phyloP scores from a whole-genome alignment of 2,329 filamentous ascomycete species.

The Parastagonospora avenae region DNA sequence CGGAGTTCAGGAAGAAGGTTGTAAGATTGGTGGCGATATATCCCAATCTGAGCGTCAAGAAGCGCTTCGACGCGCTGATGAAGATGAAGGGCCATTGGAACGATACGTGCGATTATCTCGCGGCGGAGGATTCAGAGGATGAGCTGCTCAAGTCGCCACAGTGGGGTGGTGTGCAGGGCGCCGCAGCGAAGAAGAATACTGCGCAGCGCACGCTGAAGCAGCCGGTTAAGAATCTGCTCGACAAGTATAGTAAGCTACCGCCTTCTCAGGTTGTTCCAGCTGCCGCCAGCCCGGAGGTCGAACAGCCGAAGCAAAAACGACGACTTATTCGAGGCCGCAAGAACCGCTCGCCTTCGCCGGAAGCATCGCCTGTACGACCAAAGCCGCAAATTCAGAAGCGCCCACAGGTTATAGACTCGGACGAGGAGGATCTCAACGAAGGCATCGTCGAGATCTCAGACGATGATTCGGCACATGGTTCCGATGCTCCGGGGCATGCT shows the following conservation, averaged over 20 bases:
- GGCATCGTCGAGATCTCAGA: constrained; percentile 44
- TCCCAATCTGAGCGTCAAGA: constrained; percentile 52
- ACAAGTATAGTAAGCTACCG: constrained; percentile 55
- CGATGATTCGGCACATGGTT: constrained; percentile 50
- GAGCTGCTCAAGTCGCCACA: constrained; percentile 36
- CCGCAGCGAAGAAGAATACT: constrained; percentile 49
- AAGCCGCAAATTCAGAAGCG: constrained; percentile 19
- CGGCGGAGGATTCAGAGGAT: constrained; percentile 37
- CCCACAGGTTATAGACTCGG: constrained; percentile 22
- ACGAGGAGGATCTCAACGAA: constrained; percentile 36
- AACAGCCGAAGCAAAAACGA: constrained; percentile 37
- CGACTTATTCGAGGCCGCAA: constrained; percentile 59
- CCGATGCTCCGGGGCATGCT: constrained; percentile 25
- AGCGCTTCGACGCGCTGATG: constrained; percentile 58
- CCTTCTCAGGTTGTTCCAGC: constrained; percentile 21
- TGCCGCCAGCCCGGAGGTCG: constrained; percentile 19
- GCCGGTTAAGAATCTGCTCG: constrained; percentile 61
- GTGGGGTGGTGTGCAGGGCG: constrained; percentile 26
- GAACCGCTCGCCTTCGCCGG: constrained; percentile 34
- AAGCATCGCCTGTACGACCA: constrained; percentile 21
- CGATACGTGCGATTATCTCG: constrained; percentile 50
- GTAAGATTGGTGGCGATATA: constrained; percentile 57
- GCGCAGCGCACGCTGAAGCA: constrained; percentile 62
- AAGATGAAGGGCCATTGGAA: constrained; percentile 59
- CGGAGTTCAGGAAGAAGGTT: constrained; percentile 56